Evolutionary conservation across 257 asterid genomes (phyloP), one percentile per base, ranked within the genome.

Genomic region (Primulina eburnea): DNA sequence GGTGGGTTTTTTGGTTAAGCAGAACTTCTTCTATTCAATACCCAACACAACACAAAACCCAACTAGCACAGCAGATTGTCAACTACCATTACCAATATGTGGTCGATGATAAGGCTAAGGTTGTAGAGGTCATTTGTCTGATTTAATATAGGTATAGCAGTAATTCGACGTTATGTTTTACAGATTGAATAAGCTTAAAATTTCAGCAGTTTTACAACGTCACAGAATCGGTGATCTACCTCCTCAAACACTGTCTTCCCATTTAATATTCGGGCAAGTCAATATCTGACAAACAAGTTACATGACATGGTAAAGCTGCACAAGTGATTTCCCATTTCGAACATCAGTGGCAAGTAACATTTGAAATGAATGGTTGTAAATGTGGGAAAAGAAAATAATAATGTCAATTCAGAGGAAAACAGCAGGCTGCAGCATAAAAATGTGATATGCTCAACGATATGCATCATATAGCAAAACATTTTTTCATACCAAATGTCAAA

Each of bases 401-500:
- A 43, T 43, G 57, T 14, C 20, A 50, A 28, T 21, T 32, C 38
- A 62, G 66, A 32, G 11, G 6, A 30, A 50, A 14, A 8, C 20
- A 17, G 21, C 57, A 14, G n/a, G 18, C 20, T 16, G 20, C 62
- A 34, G 35, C 47, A 52, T 14, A 47, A 65, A 30, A 21, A 18
- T 3, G 26, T 4, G 4, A 18, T 50, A 43, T 32, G 8, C 14
- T 16, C 9, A 43, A 70, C 62, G 35, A 24, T 35, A 61, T 33
- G 28, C 30, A 26, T 26, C 60, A 76, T 17, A 20, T 1, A 70
- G 8, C 64, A 20, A 61, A 59, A 43, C 14, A 61, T 34, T 8
- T 6, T 35, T 12, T 30, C 47, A 62, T 30, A 32, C 20, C 26
- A 60, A 20, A 62, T 60, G 29, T 17, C 35, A 75, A 75, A 82